Evolutionary conservation across 176 grass and related monocot genomes (phyloP).

Genomic region (Ampelocalamus luodianensis): DNA sequence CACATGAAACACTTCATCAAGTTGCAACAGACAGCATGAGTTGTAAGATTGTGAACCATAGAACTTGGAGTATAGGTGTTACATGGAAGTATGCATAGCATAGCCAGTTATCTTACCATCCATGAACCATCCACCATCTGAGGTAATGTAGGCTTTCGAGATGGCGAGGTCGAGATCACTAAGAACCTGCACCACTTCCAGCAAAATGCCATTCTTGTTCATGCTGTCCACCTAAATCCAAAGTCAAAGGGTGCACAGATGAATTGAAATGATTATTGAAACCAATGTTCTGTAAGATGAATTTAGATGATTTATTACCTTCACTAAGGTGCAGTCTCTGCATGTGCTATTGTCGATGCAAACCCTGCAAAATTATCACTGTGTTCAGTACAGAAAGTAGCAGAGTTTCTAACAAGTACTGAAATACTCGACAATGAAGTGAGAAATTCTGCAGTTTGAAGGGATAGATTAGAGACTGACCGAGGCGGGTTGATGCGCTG

Average conservation of each 20-base stretch:
- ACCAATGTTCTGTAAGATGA: not conserved
- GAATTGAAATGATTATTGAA: not conserved
- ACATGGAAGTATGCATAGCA: not conserved
- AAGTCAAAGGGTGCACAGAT: not conserved
- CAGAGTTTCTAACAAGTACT: not conserved
- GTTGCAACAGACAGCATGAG: not conserved
- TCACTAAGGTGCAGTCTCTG: slow-evolving; percentile 85
- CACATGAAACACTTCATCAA: slow-evolving; percentile 89
- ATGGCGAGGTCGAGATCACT: slow-evolving; percentile 90
- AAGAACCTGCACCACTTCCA: slow-evolving; percentile 96
- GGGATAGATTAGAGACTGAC: slow-evolving; percentile 41
- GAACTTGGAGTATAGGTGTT: not conserved
- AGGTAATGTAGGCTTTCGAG: slow-evolving; percentile 95
- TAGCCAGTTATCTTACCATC: slow-evolving; percentile 68
- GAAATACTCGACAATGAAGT: not conserved
- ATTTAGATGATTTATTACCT: slow-evolving; percentile 49
- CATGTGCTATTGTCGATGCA: slow-evolving; percentile 84
- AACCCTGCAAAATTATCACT: slow-evolving; percentile 59
- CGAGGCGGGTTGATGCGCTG: slow-evolving; percentile 92
- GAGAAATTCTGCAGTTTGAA: not conserved
- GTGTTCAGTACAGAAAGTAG: slow-evolving; percentile 10
- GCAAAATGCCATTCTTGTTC: slow-evolving; percentile 90
- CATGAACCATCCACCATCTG: slow-evolving; percentile 99
- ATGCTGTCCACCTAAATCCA: slow-evolving; percentile 82
- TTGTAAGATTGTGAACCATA: not conserved